Percentiles rank a stretch among this genome's conserved stretches.
phyloP scores from a whole-genome alignment of 768 basidiomycete species.

The Boletus pseudo-olivaceus region DNA sequence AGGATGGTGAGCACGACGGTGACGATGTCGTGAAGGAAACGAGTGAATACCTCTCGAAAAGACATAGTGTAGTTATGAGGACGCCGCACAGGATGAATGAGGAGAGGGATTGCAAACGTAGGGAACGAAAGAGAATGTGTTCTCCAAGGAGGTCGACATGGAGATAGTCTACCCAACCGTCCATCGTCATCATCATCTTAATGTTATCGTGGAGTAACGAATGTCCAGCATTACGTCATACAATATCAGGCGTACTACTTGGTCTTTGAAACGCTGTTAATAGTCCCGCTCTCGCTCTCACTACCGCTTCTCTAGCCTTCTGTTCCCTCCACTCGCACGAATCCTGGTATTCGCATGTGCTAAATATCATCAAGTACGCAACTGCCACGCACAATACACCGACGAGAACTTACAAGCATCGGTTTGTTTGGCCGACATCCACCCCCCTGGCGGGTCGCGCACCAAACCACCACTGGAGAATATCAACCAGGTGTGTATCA shows the following conservation, averaged over 20 bases:
- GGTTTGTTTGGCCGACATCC: slow-evolving; percentile 47
- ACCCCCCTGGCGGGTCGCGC: slow-evolving; percentile 69
- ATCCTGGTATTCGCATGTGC: slow-evolving; percentile 68
- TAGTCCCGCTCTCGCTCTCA: neutral
- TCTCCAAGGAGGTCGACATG: slow-evolving; percentile 43
- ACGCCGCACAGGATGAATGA: slow-evolving; percentile 47
- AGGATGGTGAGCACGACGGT: neutral
- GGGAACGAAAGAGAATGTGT: slow-evolving; percentile 40
- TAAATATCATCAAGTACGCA: slow-evolving; percentile 21
- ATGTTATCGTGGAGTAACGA: neutral
- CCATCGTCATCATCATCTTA: slow-evolving; percentile 24
- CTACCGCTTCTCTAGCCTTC: slow-evolving; percentile 40
- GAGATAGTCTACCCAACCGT: slow-evolving; percentile 47
- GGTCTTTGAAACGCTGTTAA: neutral
- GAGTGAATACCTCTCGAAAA: slow-evolving; percentile 50
- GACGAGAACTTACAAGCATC: slow-evolving; percentile 59
- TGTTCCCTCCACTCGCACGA: slow-evolving; percentile 77
- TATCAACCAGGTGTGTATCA: slow-evolving; percentile 47
- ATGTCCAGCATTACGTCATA: slow-evolving; percentile 12
- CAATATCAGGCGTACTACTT: neutral
- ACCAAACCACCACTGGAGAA: slow-evolving; percentile 77
- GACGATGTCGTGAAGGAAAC: neutral
- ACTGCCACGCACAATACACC: neutral
- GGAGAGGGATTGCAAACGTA: slow-evolving; percentile 46
- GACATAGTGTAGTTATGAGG: slow-evolving; percentile 47